phyloP scores from a whole-genome alignment of 805 yeast species.

The Kuraishia borneana region DNA sequence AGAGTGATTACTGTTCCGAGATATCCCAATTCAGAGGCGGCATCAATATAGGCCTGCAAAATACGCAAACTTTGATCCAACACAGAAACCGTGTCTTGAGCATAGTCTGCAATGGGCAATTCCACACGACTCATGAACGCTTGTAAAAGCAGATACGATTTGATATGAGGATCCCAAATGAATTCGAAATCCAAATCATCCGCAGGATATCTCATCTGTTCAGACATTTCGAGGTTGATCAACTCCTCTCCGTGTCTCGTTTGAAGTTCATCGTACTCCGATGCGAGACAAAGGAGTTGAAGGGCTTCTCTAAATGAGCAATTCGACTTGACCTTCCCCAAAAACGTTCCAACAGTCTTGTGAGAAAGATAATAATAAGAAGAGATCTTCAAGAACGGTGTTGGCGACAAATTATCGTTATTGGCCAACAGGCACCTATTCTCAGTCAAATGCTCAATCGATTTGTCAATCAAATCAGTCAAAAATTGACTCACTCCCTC shows the following conservation, averaged over 20 bases:
- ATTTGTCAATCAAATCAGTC: constrained; percentile 54
- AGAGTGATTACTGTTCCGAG: constrained; percentile 48
- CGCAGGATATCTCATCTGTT: constrained; percentile 53
- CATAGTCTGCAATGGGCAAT: constrained; percentile 88
- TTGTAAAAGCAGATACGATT: constrained; percentile 60
- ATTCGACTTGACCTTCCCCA: constrained; percentile 34
- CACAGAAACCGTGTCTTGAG: constrained; percentile 88
- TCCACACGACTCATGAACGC: constrained; percentile 64
- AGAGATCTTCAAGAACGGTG: constrained; percentile 75
- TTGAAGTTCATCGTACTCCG: constrained; percentile 81
- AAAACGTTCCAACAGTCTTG: constrained; percentile 65
- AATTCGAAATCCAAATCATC: constrained; percentile 45
- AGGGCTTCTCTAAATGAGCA: constrained; percentile 54
- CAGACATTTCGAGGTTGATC: constrained; percentile 75
- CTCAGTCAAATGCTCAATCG: constrained; percentile 55
- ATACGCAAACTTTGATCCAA: constrained; percentile 92
- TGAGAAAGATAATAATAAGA: constrained; percentile 93
- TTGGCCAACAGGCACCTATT: constrained; percentile 61
- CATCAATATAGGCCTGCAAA: constrained; percentile 85
- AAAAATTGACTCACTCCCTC: constrained; percentile 48
- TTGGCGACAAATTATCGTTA: constrained; percentile 41
- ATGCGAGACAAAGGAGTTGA: constrained; percentile 42
- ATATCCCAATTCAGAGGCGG: constrained; percentile 75
- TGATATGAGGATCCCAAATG: constrained; percentile 84
- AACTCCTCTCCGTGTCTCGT: constrained; percentile 89